Conservation (phyloP, 306 rosid species). For the Sicyos baderoa region DNA sequence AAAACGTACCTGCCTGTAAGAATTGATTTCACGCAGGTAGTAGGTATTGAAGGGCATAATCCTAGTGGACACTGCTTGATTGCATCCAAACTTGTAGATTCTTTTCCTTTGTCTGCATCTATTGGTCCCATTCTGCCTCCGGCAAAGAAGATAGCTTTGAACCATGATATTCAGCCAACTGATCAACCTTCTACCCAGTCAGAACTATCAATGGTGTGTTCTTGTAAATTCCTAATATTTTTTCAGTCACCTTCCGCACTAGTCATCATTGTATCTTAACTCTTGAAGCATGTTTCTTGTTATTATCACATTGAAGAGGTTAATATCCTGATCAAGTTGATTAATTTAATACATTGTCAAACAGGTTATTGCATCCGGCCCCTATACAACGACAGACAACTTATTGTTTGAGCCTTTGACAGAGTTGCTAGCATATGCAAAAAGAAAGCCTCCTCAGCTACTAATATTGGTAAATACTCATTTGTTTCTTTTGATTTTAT, state of each 20-base stretch:
- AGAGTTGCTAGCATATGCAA: constrained; percentile 79
- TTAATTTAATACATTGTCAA: constrained; percentile 16
- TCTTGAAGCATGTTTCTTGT: not conserved
- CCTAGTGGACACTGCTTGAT: constrained; percentile 95
- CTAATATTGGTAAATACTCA: constrained; percentile 57
- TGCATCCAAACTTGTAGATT: constrained; percentile 74
- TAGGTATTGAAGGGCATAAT: constrained; percentile 85
- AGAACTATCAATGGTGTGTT: constrained; percentile 60
- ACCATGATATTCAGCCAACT: constrained; percentile 38
- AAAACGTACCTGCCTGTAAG: constrained; percentile 21
- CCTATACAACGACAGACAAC: constrained; percentile 82
- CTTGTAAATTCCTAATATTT: constrained; percentile 4
- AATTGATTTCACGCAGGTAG: constrained; percentile 48
- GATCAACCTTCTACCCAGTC: constrained; percentile 31
- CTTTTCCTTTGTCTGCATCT: constrained; percentile 36
- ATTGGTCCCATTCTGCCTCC: constrained; percentile 49
- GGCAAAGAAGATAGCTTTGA: constrained; percentile 64
- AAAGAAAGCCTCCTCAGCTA: constrained; percentile 63
- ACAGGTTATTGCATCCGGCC: constrained; percentile 92
- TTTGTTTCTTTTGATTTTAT: constrained; percentile 11
- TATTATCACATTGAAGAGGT: constrained; percentile 13
- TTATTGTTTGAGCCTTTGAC: constrained; percentile 74
- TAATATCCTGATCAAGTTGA: constrained; percentile 5
- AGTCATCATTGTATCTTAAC: not conserved
- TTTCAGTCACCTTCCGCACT: not conserved